Evolutionary conservation across 192 early-diverging fungal species (phyloP), one percentile per base, ranked within the genome.

Genomic region (Gamsiella multidivaricata): DNA sequence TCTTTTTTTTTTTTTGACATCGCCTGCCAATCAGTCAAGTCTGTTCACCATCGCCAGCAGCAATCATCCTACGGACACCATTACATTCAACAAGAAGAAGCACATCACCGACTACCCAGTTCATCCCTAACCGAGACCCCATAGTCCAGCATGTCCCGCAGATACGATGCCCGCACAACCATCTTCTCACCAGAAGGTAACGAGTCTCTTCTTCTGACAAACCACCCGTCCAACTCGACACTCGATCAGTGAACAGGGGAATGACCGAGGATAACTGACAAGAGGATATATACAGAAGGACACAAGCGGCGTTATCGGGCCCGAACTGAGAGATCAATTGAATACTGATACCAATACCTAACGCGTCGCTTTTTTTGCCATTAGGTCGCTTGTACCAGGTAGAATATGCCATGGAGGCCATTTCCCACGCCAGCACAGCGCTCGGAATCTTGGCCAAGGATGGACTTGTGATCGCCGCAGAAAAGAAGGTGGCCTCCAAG

Each of bases 391-490:
- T 99, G 50, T 96, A 97, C 84, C 98, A 99, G 86, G 98, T 99
- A 61, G 98, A 99, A 85, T 98, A 99, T 82, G 98, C 98, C 25
- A 98, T 99, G 96, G 96, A 99, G 81, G 97, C 98, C 37, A 98
- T 99, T 80, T 96, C 94, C 7, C 96, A 95, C 65, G 98, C 97
- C 29, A 96, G 96, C 47, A 98, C 93, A 58, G 92, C 93, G 17
- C 89, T 99, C 28, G 98, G 98, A 45, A 91, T 99, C 64, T 88
- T 95, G 56, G 86, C 93, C 49, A 90, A 88, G 45, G 96, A 99
- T 60, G 98, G 98, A 47, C 88, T 98, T 47, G 94, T 99, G 3
- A 88, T 99, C 73, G 97, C 95, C 23, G 98, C 98, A 26, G 96
- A 98, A 83, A 97, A 97, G 70, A 96, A 96, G 85, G 92, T 93